Percentiles rank a stretch among this genome's conserved stretches.
These are phyloP conservation scores for Nevesoporus exiguus DNA, from an alignment of 768 basidiomycete species.

Conservation along the genomic window DNA sequence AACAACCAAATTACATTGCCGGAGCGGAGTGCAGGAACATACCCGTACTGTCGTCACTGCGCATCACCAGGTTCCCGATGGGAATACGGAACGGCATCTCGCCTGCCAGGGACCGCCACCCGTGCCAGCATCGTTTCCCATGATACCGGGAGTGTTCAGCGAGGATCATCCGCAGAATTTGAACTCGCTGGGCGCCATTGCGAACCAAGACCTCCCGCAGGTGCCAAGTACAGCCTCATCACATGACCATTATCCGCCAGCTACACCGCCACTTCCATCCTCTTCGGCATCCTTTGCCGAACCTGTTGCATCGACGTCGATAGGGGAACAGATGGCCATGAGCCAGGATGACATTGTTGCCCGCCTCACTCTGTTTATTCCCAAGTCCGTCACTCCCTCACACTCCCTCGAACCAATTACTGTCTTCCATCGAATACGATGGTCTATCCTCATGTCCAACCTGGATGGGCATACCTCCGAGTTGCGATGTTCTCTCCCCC, in stretches of 20 bases:
- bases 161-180: conserved; percentile 16
- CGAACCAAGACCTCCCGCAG: conserved; percentile 14
- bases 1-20: conserved; percentile 57
- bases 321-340: conserved; percentile 21
- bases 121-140: background rate
- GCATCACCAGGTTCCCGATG: conserved; percentile 67
- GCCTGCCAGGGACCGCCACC: background rate
- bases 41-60: conserved; percentile 56
- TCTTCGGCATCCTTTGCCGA: conserved; percentile 4
- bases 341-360: conserved; percentile 53
- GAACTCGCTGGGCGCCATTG: conserved; percentile 8
- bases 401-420: conserved; percentile 73
- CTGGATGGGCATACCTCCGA: conserved; percentile 91
- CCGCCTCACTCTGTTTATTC: conserved; percentile 57
- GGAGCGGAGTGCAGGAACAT: conserved; percentile 55
- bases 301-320: conserved; percentile 1
- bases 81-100: conserved; percentile 39
- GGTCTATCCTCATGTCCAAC: conserved; percentile 78
- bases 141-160: conserved; percentile 14
- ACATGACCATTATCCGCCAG: conserved; percentile 1
- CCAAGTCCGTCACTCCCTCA: conserved; percentile 60
- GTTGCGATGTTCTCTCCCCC: conserved; percentile 88
- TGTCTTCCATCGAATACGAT: conserved; percentile 75
- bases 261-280: background rate
- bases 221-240: conserved; percentile 15